These are phyloP conservation scores for Cutaneotrichosporon sp. DNA, from an alignment of 1,284 basidiomycete species.

Conservation along the genomic window DNA sequence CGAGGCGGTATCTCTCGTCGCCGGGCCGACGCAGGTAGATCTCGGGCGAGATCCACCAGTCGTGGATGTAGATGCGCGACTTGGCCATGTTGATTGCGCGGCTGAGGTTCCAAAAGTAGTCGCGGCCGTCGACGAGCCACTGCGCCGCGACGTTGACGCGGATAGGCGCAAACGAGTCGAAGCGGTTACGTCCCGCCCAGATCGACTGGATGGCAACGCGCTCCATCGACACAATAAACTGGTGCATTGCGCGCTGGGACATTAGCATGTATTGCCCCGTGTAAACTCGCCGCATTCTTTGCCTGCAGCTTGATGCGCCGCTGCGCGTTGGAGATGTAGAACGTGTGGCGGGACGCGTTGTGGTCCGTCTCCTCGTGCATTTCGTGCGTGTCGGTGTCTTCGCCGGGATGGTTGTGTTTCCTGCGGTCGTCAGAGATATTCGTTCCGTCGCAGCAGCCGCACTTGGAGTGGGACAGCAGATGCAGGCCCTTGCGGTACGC, in stretches of 20 bases:
- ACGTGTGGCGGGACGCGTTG: constrained; percentile 66
- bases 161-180: constrained; percentile 91
- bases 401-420: not conserved
- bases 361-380: constrained; percentile 32
- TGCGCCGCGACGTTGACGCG: constrained; percentile 89
- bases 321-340: constrained; percentile 89
- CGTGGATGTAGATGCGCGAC: constrained; percentile 86
- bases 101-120: constrained; percentile 97
- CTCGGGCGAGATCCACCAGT: constrained; percentile 80
- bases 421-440: too few species aligned
- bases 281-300: constrained; percentile 65
- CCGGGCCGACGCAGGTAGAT: constrained; percentile 75
- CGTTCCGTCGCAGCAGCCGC: not conserved
- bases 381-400: constrained; percentile 3
- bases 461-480: constrained; percentile 26
- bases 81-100: constrained; percentile 85
- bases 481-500: constrained; percentile 44
- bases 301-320: constrained; percentile 81
- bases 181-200: constrained; percentile 77
- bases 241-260: constrained; percentile 82
- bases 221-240: constrained; percentile 92
- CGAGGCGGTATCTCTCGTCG: constrained; percentile 82
- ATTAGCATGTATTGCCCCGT: too few species aligned
- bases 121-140: constrained; percentile 98
- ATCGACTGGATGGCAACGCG: constrained; percentile 70